phyloP scores from a whole-genome alignment of 225 moss, liverwort and hornwort species.

The Rhytidiadelphus loreus region DNA sequence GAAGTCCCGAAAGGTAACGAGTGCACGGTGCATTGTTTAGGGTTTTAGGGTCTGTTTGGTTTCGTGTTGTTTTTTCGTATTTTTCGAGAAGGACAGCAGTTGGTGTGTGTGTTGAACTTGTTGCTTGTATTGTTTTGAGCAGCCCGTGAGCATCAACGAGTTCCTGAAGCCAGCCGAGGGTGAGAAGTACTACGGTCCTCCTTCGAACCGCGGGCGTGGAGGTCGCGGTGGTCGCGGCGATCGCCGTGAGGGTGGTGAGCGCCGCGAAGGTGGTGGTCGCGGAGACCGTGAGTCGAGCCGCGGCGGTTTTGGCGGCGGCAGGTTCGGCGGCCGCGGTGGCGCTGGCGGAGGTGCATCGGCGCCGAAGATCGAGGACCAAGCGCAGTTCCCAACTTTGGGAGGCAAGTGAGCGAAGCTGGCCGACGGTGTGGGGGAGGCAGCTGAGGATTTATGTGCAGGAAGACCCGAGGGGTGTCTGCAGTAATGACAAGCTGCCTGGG shows the following conservation, averaged over 20 bases:
- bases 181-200: constrained; percentile 55
- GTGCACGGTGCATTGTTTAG: not conserved
- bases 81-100: too few species aligned
- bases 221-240: constrained; percentile 34
- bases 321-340: constrained; percentile 16
- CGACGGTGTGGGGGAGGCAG: not conserved
- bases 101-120: not conserved
- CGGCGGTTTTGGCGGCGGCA: constrained; percentile 4
- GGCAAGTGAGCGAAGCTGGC: constrained; percentile 37
- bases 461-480: not conserved
- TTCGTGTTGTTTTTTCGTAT: too few species aligned
- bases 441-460: not conserved
- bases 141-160: constrained; percentile 90
- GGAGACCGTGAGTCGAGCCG: constrained; percentile 18
- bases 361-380: constrained; percentile 83
- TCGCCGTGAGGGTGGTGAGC: constrained; percentile 21
- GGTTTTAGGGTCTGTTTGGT: not conserved
- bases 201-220: constrained; percentile 57
- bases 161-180: constrained; percentile 87
- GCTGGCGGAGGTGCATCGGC: constrained; percentile 25
- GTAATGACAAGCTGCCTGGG: constrained; percentile 12
- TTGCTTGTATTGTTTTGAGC: not conserved
- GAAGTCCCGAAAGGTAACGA: constrained; percentile 59
- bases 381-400: constrained; percentile 78
- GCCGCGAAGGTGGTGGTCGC: constrained; percentile 27